Evolutionary conservation across 345 rosid genomes (phyloP).

Genomic region (Syzygium oleosum): DNA sequence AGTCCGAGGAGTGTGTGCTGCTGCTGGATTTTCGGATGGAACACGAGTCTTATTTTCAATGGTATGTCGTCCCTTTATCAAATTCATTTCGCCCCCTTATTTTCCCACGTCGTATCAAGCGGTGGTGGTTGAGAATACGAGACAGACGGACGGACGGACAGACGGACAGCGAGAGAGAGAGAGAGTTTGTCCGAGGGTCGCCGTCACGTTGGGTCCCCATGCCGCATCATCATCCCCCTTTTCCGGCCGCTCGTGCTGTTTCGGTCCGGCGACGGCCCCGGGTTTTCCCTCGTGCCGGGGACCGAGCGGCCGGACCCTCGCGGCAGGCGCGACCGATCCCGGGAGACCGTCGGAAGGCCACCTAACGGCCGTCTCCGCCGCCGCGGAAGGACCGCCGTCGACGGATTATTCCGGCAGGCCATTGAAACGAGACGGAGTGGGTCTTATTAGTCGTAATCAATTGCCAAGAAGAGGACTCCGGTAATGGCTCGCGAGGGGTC

Average conservation of each 20-base stretch:
- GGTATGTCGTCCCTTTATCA: background rate
- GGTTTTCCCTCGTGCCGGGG: background rate
- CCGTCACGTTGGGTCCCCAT: background rate
- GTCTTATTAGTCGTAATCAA: fast-evolving
- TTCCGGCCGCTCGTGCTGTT: too few species aligned
- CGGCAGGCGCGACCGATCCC: background rate
- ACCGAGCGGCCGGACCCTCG: background rate
- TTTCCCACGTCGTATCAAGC: background rate
- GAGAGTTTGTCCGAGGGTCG: background rate
- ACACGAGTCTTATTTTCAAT: background rate
- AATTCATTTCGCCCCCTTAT: fast-evolving
- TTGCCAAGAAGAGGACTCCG: background rate
- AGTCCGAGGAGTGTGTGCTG: background rate
- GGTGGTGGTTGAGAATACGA: background rate
- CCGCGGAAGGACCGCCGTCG: background rate
- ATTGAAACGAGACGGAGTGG: background rate
- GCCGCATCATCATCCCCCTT: background rate
- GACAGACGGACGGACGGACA: background rate
- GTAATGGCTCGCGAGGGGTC: background rate
- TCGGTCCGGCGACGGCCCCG: background rate
- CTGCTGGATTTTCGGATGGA: background rate
- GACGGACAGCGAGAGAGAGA: background rate
- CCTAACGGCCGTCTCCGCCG: background rate
- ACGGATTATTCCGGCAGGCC: background rate
- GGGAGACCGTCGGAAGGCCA: background rate